Conservation (phyloP, 2,329 filamentous ascomycete species). For the Tolypocladium ovalisporum region DNA sequence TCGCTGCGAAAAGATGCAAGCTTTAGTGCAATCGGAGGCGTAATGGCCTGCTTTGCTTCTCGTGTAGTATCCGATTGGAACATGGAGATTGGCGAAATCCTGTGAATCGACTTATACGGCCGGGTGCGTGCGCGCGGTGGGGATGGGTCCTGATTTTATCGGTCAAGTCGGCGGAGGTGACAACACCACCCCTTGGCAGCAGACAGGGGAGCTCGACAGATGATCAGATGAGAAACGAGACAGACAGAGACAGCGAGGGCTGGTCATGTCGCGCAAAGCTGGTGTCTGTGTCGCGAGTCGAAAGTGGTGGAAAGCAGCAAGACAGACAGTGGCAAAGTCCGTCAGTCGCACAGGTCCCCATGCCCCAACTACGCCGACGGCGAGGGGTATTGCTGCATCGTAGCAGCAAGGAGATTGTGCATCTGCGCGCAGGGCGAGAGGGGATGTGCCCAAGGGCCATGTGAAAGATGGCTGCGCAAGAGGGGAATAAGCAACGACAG, state of each 20-base stretch:
- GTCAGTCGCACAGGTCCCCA: neutral
- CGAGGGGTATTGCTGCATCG: slow-evolving; percentile 3
- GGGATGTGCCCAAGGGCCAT: too few relatives aligned
- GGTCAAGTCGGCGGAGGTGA: neutral
- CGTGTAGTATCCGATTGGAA: neutral
- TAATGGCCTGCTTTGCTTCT: neutral
- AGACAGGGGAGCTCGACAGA: too few relatives aligned
- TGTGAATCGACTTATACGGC: slow-evolving; percentile 3
- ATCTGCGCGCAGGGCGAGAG: slow-evolving; percentile 4
- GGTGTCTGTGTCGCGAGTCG: slow-evolving; percentile 2
- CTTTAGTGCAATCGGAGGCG: neutral
- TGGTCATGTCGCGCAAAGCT: neutral
- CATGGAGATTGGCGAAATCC: slow-evolving; percentile 3
- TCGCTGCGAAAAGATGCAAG: neutral
- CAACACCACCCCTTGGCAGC: too few relatives aligned
- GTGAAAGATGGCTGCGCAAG: neutral
- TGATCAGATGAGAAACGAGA: neutral
- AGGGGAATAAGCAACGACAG: slow-evolving; percentile 3
- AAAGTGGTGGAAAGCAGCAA: neutral
- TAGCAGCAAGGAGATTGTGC: slow-evolving; percentile 3
- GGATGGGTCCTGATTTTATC: neutral
- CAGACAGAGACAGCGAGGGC: neutral
- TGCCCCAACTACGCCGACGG: too few relatives aligned
- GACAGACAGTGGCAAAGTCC: slow-evolving; percentile 5
- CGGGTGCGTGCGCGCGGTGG: slow-evolving; percentile 1